Base-by-base conservation (phyloP, 2,329 filamentous ascomycete species). In the Arthroderma sp. region DNA sequence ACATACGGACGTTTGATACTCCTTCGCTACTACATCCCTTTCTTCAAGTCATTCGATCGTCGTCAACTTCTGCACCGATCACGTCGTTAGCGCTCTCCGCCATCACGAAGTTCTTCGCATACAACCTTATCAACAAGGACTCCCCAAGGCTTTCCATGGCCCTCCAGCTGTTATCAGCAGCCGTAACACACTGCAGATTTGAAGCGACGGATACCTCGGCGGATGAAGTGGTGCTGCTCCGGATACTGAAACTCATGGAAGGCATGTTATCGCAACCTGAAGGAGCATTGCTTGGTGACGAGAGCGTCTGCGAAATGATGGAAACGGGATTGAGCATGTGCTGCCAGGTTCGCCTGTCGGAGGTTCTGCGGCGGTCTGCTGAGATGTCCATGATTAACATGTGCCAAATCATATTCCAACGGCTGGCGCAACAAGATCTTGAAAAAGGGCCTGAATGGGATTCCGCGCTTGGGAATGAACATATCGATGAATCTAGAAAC, bases 301-400 rank as follows among this genome's bases (percentile, higher is more conserved):
- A 96, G 67, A 96, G 89, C 59, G 87, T 98, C 7, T 98, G 93
- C 61, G 87, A 95, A 62, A 96, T 98, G 87, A 96, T 98, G 89
- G 91, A 94, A 62, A 89, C 87, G 1, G 91, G 89, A 1, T 66
- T 98, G 53, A 94, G 87, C 58, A 96, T 98, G 71, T 98, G 91
- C 69, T 98, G 89, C 51, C 88, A 96, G 58, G 78, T 85, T 45
- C 79, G 89, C 45, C 80, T 96, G 49, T 95, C 88, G 6, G 88
- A 95, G 56, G 80, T 96, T 3, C 69, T 98, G 44, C 79, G 89
- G 51, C 77, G 88, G 51, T 94, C 88, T 15, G 91, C 91, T 1
- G 91, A 98, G 65, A 91, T 94, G 58, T 83, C 87, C 44, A 95
- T 98, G 88, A 86, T 96, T 38, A 86, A 86, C 53, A 98, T 98